Percentiles rank a stretch among this genome's conserved stretches.
Evolutionary conservation across 257 asterid species (phyloP).

Genomic region (Orobanche coerulescens): DNA sequence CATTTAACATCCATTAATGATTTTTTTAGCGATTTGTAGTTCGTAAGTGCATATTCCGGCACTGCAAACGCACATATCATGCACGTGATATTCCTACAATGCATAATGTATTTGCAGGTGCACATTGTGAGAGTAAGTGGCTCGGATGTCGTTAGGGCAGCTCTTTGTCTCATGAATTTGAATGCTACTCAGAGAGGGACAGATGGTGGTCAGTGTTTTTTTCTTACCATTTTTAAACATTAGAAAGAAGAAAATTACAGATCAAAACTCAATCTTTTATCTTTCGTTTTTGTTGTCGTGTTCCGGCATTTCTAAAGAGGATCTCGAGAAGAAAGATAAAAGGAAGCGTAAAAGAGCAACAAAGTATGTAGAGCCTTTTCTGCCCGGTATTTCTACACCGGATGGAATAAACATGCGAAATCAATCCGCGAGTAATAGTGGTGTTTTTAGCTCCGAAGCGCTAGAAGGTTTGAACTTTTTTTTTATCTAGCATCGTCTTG

Average conservation of each 20-base stretch:
- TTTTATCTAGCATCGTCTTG: not conserved
- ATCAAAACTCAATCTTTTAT: slow-evolving; percentile 17
- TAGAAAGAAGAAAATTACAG: too few species aligned
- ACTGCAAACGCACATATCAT: not conserved
- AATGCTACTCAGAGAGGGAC: slow-evolving; percentile 31
- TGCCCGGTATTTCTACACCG: slow-evolving; percentile 29
- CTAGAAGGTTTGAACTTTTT: slow-evolving; percentile 32
- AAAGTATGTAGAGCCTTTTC: slow-evolving; percentile 44
- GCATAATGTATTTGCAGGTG: slow-evolving; percentile 40
- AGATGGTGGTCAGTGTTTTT: slow-evolving; percentile 37
- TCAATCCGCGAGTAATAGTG: slow-evolving; percentile 25
- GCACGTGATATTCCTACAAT: not conserved
- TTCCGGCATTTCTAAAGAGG: slow-evolving; percentile 26
- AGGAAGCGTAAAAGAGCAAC: slow-evolving; percentile 37
- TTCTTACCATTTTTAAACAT: not conserved
- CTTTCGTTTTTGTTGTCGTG: slow-evolving; percentile 15
- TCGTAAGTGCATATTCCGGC: not conserved
- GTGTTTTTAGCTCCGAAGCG: slow-evolving; percentile 31
- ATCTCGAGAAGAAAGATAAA: slow-evolving; percentile 32
- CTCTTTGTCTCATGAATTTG: slow-evolving; percentile 59
- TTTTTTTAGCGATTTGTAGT: not conserved
- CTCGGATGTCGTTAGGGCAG: slow-evolving; percentile 54
- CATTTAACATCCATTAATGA: too few species aligned
- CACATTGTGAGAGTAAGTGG: slow-evolving; percentile 68
- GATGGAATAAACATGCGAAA: slow-evolving; percentile 12